phyloP scores from a whole-genome alignment of 192 early-diverging fungal species.

The Obelidium mucronatum region DNA sequence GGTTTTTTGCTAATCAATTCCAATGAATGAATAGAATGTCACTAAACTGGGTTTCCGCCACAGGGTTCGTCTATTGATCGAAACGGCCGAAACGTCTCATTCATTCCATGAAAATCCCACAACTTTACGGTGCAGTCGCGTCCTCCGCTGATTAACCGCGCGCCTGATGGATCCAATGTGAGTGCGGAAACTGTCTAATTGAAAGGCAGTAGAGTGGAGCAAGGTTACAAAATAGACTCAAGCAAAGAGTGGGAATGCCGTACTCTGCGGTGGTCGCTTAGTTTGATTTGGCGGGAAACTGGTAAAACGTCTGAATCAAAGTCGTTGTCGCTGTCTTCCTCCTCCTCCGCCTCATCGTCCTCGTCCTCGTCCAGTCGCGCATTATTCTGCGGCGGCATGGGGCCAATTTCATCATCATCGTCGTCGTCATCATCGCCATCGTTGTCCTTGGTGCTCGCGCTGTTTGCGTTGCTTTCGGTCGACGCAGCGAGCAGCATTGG shows the following conservation, averaged over 20 bases:
- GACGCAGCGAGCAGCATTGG: background rate
- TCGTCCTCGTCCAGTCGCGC: slow-evolving; percentile 13
- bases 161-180: slow-evolving; percentile 82
- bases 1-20: background rate
- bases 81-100: slow-evolving; percentile 75
- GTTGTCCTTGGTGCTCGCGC: background rate
- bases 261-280: slow-evolving; percentile 74
- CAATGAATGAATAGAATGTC: no score
- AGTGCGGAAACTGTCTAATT: slow-evolving; percentile 80
- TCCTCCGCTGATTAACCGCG: slow-evolving; percentile 78
- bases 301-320: slow-evolving; percentile 57
- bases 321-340: slow-evolving; percentile 49
- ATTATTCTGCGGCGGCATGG: slow-evolving; percentile 31
- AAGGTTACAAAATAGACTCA: background rate
- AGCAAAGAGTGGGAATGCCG: no score
- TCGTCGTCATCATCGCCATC: slow-evolving; percentile 24
- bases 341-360: slow-evolving; percentile 48
- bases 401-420: slow-evolving; percentile 32
- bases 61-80: slow-evolving; percentile 76
- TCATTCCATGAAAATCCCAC: slow-evolving; percentile 96
- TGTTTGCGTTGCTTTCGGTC: background rate
- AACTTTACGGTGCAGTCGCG: slow-evolving; percentile 84
- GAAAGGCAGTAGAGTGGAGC: background rate
- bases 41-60: slow-evolving; percentile 72
- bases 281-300: slow-evolving; percentile 70